Evolutionary conservation across 768 basidiomycete genomes (phyloP).

Genomic region (Cyclocybe aegerita): DNA sequence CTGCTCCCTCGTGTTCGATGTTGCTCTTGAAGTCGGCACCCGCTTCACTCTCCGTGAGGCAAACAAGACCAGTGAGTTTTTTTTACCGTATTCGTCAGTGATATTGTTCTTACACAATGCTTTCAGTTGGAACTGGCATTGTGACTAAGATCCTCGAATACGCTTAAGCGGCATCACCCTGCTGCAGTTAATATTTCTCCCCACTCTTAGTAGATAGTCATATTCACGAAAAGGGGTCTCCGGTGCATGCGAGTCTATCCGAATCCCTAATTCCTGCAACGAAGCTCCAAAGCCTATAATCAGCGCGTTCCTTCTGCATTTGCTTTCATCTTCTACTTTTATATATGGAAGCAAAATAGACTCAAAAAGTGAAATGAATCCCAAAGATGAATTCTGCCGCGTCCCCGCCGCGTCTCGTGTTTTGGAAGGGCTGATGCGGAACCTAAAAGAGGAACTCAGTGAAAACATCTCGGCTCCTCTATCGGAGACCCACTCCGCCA

Average conservation of each 20-base stretch:
- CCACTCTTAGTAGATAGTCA: slow-evolving; percentile 16
- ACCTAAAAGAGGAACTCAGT: slow-evolving; percentile 18
- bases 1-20: slow-evolving; percentile 78
- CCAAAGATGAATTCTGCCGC: not conserved
- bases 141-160: slow-evolving; percentile 78
- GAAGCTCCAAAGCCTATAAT: too few relatives aligned
- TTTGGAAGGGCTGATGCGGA: slow-evolving; percentile 2
- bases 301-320: too few relatives aligned
- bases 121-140: slow-evolving; percentile 87
- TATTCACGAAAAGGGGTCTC: slow-evolving; percentile 1
- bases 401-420: not conserved
- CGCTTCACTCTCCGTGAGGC: slow-evolving; percentile 95
- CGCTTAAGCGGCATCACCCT: slow-evolving; percentile 10
- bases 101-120: slow-evolving; percentile 6
- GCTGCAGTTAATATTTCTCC: slow-evolving; percentile 7
- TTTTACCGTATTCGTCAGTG: not conserved
- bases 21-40: slow-evolving; percentile 86
- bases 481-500: slow-evolving; percentile 7
- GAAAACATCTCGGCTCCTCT: slow-evolving; percentile 12
- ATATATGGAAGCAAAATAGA: too few relatives aligned
- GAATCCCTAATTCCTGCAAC: too few relatives aligned
- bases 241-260: too few relatives aligned
- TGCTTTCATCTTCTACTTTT: too few relatives aligned
- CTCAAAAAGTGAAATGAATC: too few relatives aligned
- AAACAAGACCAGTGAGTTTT: slow-evolving; percentile 79